Evolutionary conservation across 176 grass and related monocot genomes (phyloP).

Genomic region (Eragrostis curvula): DNA sequence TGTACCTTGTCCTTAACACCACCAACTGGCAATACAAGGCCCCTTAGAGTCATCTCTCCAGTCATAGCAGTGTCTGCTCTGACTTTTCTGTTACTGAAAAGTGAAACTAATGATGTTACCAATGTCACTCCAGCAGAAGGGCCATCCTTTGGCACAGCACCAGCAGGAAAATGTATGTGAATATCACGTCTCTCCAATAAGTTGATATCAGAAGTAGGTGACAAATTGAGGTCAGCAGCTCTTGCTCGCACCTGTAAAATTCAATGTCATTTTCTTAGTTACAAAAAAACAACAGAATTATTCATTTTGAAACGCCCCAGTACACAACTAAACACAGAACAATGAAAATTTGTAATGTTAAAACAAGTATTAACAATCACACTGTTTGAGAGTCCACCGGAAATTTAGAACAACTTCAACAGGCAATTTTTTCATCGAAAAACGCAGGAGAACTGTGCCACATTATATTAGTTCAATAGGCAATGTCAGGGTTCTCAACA

Average conservation of each 20-base stretch:
- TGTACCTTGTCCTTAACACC: slow-evolving; percentile 97
- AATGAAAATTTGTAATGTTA: background rate
- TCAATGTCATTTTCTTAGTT: slow-evolving; percentile 19
- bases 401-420: slow-evolving; percentile 26
- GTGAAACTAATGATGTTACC: slow-evolving; percentile 86
- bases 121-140: slow-evolving; percentile 96
- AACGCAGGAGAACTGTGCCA: too few species aligned
- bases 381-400: background rate
- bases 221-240: slow-evolving; percentile 84
- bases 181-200: slow-evolving; percentile 87
- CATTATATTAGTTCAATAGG: too few species aligned
- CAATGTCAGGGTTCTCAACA: slow-evolving; percentile 1
- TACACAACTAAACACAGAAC: slow-evolving; percentile 6
- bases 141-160: slow-evolving; percentile 99
- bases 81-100: slow-evolving; percentile 88
- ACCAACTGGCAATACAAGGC: slow-evolving; percentile 94
- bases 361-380: background rate
- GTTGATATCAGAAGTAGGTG: slow-evolving; percentile 65
- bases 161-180: slow-evolving; percentile 99
- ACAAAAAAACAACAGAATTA: slow-evolving; percentile 6
- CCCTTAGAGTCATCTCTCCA: slow-evolving; percentile 96
- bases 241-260: slow-evolving; percentile 85
- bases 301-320: background rate
- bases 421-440: too few species aligned
- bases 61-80: slow-evolving; percentile 99